Evolutionary conservation across 345 rosid genomes (phyloP), one percentile per base, ranked within the genome.

Genomic region (Brassica incana): DNA sequence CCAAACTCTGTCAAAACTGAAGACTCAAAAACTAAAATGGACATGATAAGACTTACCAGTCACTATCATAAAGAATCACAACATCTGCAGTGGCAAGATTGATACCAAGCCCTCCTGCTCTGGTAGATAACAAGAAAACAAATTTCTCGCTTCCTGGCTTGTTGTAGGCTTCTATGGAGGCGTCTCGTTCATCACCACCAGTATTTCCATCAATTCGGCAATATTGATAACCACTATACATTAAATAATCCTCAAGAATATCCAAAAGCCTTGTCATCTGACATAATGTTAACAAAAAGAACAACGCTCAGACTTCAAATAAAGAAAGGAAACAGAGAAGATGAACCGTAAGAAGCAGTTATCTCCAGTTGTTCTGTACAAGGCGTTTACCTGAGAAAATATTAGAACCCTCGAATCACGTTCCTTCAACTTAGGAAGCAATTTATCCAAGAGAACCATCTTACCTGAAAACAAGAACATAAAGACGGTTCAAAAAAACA

Each of bases 41-140:
- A 69, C 30, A 63, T 2, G 75, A 16, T 35, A 69, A 80, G 35
- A 73, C 87, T 82, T 74, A 93, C 99, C 99, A 96, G 75, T 93
- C 98, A 87, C 99, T 95, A 68, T 93, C 99, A 85, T 95, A 95
- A 40, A 95, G 97, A 79, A 93, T 95, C 68, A 95, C 98, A 77
- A 95, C 98, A 90, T 95, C 98, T 59, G 99, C 99, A 48, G 99
- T 96, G 67, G 98, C 98, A 81, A 96, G 98, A 88, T 96, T 96
- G 80, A 96, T 96, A 74, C 99, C 98, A 80, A 93, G 98, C 75
- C 99, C 99, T 78, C 99, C 99, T 43, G 98, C 99, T 86, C 99
- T 91, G 59, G 99, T 96, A 38, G 99, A 96, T 83, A 96, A 80
- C 88, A 95, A 82, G 87, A 96, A 93, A 73, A 90, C 96, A 88